Evolutionary conservation across 1,284 basidiomycete species (phyloP).

Genomic region (Pyrrhoderma lamaoense): DNA sequence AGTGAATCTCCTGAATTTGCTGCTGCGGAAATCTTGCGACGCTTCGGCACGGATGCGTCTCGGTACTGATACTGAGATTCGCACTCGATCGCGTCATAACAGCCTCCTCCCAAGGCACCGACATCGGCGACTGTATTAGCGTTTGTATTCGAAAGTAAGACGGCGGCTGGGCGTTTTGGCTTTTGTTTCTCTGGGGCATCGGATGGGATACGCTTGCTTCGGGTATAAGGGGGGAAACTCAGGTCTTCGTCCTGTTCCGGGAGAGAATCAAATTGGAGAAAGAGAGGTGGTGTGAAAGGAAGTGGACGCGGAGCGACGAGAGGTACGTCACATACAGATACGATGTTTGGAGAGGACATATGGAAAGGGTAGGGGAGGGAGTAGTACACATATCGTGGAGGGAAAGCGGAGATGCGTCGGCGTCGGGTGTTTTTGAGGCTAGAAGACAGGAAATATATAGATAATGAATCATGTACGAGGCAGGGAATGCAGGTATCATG

Average conservation of each 20-base stretch:
- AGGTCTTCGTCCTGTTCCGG: constrained; percentile 18
- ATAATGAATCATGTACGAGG: not conserved
- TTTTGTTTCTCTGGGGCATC: not conserved
- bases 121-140: not conserved
- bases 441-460: not conserved
- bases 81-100: too few relatives aligned
- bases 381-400: constrained; percentile 14
- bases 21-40: too few relatives aligned
- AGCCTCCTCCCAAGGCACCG: too few relatives aligned
- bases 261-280: constrained; percentile 17
- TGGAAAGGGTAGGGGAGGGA: constrained; percentile 6
- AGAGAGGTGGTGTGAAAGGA: constrained; percentile 14
- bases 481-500: not conserved
- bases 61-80: too few relatives aligned
- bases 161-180: constrained; percentile 11
- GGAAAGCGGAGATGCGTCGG: constrained; percentile 8
- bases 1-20: too few relatives aligned
- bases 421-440: constrained; percentile 17
- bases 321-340: constrained; percentile 12
- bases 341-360: not conserved
- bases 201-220: constrained; percentile 7
- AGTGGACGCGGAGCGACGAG: constrained; percentile 9
- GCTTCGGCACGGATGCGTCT: too few relatives aligned
- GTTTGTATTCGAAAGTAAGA: not conserved
- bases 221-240: constrained; percentile 17